A percentile compares a stretch with the other conserved stretches of the same genome.
These are phyloP conservation scores for Candida frijolesensis DNA, from an alignment of 1,139 yeast species.

Conservation along the genomic window DNA sequence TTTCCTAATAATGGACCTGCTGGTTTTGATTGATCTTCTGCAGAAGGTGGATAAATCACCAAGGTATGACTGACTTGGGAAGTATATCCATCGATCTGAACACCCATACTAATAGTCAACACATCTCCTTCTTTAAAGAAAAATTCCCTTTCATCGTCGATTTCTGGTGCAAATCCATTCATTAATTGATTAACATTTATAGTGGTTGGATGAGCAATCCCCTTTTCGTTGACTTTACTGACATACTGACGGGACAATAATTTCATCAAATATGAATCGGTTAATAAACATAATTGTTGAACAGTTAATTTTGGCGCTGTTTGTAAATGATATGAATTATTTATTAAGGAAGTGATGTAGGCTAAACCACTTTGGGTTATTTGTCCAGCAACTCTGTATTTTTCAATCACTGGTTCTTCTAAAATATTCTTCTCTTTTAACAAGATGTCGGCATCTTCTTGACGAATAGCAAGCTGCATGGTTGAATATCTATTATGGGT, in stretches of 20 bases:
- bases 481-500: constrained; percentile 3
- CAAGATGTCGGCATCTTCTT: constrained; percentile 72
- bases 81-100: constrained; percentile 94
- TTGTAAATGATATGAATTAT: constrained; percentile 65
- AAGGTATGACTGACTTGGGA: constrained; percentile 84
- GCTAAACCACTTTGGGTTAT: constrained; percentile 84
- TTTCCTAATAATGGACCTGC: constrained; percentile 84
- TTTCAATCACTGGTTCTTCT: constrained; percentile 63
- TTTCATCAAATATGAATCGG: constrained; percentile 70
- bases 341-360: constrained; percentile 66
- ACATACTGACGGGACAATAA: constrained; percentile 58
- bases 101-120: constrained; percentile 81
- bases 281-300: constrained; percentile 78
- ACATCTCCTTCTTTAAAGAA: constrained; percentile 76
- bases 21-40: constrained; percentile 41
- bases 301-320: constrained; percentile 51
- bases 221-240: constrained; percentile 69
- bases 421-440: constrained; percentile 75
- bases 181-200: constrained; percentile 82
- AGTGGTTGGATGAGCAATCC: constrained; percentile 89
- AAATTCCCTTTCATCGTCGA: constrained; percentile 60
- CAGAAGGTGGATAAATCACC: constrained; percentile 69
- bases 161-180: constrained; percentile 83
- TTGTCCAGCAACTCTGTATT: constrained; percentile 89
- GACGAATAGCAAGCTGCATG: constrained; percentile 68